These are phyloP conservation scores for Ailanthus altissimus DNA, from an alignment of 345 rosid genomes.

Conservation along the genomic window DNA sequence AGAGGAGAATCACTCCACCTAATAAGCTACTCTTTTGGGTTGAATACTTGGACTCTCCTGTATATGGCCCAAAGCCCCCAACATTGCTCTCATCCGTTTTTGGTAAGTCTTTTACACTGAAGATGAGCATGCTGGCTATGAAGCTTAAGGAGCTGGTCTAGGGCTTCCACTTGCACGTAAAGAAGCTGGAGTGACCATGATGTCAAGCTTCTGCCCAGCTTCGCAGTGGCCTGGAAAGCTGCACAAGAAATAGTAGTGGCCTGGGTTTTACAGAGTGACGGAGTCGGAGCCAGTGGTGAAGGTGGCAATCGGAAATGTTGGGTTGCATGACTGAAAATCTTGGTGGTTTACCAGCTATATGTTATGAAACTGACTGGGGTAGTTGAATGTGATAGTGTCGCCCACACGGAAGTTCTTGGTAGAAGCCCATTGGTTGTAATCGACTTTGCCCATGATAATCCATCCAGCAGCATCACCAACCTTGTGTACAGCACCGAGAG, in stretches of 20 bases:
- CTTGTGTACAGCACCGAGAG: conserved; percentile 6
- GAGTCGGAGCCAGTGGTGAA: conserved; percentile 13
- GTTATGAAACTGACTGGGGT: neutral
- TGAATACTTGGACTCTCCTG: too few relatives aligned
- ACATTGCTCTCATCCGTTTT: too few relatives aligned
- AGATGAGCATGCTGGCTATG: neutral
- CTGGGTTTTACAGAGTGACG: neutral
- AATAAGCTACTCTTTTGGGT: too few relatives aligned
- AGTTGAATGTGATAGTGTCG: neutral
- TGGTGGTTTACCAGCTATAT: neutral
- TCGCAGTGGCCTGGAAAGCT: conserved; percentile 4
- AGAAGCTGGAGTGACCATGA: neutral
- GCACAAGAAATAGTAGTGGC: conserved; percentile 10
- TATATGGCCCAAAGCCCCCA: too few relatives aligned
- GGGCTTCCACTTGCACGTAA: conserved; percentile 1
- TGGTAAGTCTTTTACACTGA: neutral
- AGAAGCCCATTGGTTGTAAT: conserved; percentile 9
- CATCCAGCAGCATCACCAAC: conserved; percentile 2
- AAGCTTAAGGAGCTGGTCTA: neutral
- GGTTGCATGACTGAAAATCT: neutral
- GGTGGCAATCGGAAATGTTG: neutral
- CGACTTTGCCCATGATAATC: neutral
- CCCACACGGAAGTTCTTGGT: conserved; percentile 6
- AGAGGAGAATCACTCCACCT: too few relatives aligned
- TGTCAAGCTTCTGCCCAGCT: conserved; percentile 12